Percentiles rank a stretch among this genome's conserved stretches.
phyloP scores from a whole-genome alignment of 1,284 basidiomycete genomes.

The Rhodotorula sp. region DNA sequence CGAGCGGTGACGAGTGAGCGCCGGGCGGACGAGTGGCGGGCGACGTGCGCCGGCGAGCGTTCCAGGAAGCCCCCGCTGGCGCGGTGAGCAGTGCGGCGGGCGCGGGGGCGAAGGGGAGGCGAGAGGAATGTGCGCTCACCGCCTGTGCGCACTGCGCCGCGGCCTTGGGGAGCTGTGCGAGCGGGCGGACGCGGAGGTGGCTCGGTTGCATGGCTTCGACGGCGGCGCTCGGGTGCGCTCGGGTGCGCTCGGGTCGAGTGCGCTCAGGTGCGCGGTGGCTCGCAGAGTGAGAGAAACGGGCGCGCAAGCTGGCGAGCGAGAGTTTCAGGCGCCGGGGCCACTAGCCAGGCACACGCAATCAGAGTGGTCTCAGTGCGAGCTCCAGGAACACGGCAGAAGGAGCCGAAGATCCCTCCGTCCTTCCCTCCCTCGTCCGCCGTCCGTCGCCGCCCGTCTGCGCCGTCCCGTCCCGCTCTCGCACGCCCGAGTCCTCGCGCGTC shows the following conservation, averaged over 20 bases:
- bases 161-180: slow-evolving; percentile 17
- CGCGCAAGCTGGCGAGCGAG: too few species aligned
- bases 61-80: not conserved
- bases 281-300: not conserved
- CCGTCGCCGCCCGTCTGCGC: not conserved
- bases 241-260: too few species aligned
- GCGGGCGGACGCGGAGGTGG: slow-evolving; percentile 15
- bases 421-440: not conserved
- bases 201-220: not conserved
- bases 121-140: not conserved
- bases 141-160: slow-evolving; percentile 10
- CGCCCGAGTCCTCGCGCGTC: too few species aligned
- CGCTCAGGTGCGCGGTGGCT: too few species aligned
- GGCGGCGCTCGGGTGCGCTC: too few species aligned
- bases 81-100: not conserved
- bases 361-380: too few species aligned
- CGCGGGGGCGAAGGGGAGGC: not conserved
- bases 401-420: not conserved
- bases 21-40: too few species aligned
- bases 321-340: too few species aligned
- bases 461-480: too few species aligned
- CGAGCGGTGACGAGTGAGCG: not conserved
- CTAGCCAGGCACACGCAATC: too few species aligned
- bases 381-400: too few species aligned
- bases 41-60: not conserved